Conservation (phyloP, 2,329 filamentous ascomycete genomes). For the Penicillium sp. region DNA sequence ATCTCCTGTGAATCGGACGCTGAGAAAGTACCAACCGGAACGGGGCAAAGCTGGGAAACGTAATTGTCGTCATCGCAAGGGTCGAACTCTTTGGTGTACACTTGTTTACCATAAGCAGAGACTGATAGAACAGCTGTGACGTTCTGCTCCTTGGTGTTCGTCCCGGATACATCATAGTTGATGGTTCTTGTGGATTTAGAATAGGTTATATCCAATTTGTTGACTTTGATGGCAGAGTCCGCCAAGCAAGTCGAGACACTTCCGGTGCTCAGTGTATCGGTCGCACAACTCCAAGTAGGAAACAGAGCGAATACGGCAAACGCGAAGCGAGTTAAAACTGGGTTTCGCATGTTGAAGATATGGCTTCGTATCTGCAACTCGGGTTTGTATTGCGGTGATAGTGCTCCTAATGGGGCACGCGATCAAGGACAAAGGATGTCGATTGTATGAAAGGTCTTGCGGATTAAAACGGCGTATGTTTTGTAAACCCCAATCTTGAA, state of each 20-base stretch:
- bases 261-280: constrained; percentile 76
- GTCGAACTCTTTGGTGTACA: constrained; percentile 82
- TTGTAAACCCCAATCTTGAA: constrained; percentile 9
- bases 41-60: constrained; percentile 78
- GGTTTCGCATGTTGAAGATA: constrained; percentile 32
- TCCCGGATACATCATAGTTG: constrained; percentile 81
- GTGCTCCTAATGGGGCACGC: background rate
- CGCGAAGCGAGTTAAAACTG: constrained; percentile 25
- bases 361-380: background rate
- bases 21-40: constrained; percentile 75
- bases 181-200: constrained; percentile 75
- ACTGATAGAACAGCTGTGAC: constrained; percentile 78
- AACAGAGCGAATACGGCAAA: constrained; percentile 34
- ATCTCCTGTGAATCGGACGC: constrained; percentile 75
- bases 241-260: constrained; percentile 76
- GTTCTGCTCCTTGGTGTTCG: constrained; percentile 74
- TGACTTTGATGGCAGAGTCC: constrained; percentile 67
- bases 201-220: constrained; percentile 78
- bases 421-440: background rate
- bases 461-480: constrained; percentile 20
- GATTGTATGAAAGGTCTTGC: background rate
- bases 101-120: constrained; percentile 79
- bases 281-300: constrained; percentile 58
- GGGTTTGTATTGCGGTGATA: background rate
- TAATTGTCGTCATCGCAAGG: constrained; percentile 74